These are phyloP conservation scores for Bacterosira constricta DNA, from an alignment of 108 stramenopile species.

Conservation along the genomic window DNA sequence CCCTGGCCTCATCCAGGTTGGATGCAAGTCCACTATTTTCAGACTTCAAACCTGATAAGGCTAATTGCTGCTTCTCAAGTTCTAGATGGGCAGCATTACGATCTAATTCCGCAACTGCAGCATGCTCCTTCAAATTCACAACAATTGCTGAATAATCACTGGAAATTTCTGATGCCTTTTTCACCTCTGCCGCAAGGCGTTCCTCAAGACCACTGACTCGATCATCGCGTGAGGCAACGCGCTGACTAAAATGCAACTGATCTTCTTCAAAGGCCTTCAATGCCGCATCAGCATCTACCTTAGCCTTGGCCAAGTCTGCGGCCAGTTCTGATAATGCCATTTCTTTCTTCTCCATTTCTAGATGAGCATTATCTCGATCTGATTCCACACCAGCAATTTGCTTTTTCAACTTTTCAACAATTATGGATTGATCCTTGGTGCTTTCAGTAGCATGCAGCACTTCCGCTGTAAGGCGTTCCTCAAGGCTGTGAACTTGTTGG, in stretches of 20 bases:
- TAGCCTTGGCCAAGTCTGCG: not conserved
- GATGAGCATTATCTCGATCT: constrained; percentile 8
- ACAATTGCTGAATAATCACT: constrained; percentile 2
- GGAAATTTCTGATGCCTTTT: not conserved
- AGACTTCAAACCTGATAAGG: not conserved
- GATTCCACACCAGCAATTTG: not conserved
- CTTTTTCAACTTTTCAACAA: not conserved
- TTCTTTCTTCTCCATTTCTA: constrained; percentile 3
- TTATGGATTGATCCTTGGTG: not conserved
- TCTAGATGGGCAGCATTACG: not conserved
- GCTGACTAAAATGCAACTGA: not conserved
- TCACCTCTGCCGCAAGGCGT: not conserved
- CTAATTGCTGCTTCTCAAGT: not conserved
- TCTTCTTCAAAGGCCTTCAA: not conserved
- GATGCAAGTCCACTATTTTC: not conserved
- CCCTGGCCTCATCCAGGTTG: not conserved
- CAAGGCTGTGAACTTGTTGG: constrained; percentile 2
- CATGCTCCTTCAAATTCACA: not conserved
- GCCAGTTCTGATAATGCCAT: not conserved
- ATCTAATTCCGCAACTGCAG: not conserved
- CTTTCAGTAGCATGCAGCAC: not conserved
- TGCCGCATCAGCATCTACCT: not conserved
- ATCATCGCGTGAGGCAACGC: not conserved
- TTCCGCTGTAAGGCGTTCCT: not conserved
- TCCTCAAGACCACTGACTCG: not conserved